Evolutionary conservation across 371 early-diverging fungal genomes (phyloP).

Genomic region (Massospora cicadina): DNA sequence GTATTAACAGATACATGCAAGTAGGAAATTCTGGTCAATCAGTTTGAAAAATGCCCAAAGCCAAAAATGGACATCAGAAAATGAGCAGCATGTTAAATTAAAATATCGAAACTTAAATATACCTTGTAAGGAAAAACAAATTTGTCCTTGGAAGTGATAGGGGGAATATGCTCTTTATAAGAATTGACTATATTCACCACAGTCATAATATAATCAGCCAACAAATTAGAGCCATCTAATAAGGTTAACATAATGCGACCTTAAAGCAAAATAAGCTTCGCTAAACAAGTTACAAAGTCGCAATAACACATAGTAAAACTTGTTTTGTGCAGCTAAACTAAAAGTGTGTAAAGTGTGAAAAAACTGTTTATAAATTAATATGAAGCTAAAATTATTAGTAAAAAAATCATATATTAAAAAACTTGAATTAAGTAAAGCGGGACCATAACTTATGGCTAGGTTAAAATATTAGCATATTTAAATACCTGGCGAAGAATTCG

Average conservation of each 20-base stretch:
- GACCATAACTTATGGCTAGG: no score
- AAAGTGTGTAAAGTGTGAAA: neutral
- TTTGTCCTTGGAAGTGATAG: slow-evolving; percentile 1
- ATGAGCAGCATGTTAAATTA: neutral
- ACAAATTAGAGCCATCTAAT: no score
- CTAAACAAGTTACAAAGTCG: no score
- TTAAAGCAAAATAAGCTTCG: no score
- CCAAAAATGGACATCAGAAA: no score
- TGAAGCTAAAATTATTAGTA: neutral
- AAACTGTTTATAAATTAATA: neutral
- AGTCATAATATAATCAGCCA: neutral
- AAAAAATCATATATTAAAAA: neutral
- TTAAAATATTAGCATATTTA: neutral
- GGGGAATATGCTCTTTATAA: neutral
- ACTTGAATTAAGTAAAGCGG: no score
- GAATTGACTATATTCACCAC: neutral
- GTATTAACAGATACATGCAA: no score
- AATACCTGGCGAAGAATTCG: neutral
- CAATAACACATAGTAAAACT: neutral
- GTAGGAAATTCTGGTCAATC: no score
- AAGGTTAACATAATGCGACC: no score
- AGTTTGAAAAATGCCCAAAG: no score
- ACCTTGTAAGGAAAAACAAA: neutral
- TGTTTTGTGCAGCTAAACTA: neutral
- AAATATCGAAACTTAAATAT: neutral